These are phyloP conservation scores for Thinopyrum obtusiflorum DNA, from an alignment of 202 grass and related monocot genomes.

Conservation along the genomic window DNA sequence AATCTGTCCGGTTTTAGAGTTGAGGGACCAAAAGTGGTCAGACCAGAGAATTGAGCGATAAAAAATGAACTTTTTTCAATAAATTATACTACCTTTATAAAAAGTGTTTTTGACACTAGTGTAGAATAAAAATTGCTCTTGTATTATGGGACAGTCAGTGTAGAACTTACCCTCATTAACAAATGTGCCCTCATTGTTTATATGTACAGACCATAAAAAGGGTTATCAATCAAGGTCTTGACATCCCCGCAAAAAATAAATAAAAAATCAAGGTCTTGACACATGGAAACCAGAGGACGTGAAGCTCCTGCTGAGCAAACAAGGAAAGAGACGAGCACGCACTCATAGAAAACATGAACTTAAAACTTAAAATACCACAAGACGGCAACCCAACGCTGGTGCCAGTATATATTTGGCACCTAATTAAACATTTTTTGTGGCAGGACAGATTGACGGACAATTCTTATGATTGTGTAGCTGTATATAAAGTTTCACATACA, in stretches of 20 bases:
- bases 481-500: slow-evolving; percentile 5
- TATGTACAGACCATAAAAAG: neutral
- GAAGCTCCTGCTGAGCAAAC: slow-evolving; percentile 17
- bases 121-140: too few relatives aligned
- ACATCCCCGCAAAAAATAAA: too few relatives aligned
- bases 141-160: too few relatives aligned
- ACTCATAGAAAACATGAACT: neutral
- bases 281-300: slow-evolving; percentile 32
- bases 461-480: neutral
- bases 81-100: neutral
- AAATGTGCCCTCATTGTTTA: neutral
- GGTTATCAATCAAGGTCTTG: slow-evolving; percentile 8
- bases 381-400: slow-evolving; percentile 38
- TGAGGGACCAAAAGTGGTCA: too few relatives aligned
- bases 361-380: slow-evolving; percentile 7
- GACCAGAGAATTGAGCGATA: too few relatives aligned
- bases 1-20: too few relatives aligned
- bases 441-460: slow-evolving; percentile 23
- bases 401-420: slow-evolving; percentile 17
- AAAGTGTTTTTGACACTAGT: too few relatives aligned
- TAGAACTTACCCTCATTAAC: neutral
- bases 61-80: too few relatives aligned
- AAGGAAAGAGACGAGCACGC: slow-evolving; percentile 1
- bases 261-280: slow-evolving; percentile 6
- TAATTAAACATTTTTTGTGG: neutral